Evolutionary conservation across 192 early-diverging fungal genomes (phyloP).

Genomic region (Backusella morwellensis): DNA sequence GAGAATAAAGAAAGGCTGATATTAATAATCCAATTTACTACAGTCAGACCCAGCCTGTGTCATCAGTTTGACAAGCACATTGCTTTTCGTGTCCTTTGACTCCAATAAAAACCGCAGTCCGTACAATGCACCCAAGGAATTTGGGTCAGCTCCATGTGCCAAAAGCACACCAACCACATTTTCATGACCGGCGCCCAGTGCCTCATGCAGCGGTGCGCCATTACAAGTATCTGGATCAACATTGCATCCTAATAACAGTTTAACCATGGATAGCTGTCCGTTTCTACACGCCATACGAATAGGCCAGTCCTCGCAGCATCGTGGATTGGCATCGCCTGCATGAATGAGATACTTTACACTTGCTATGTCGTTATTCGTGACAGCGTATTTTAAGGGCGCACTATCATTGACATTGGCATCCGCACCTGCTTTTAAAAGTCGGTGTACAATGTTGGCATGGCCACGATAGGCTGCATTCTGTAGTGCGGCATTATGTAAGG

Average conservation of each 20-base stretch:
- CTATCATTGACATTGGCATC: constrained; percentile 15
- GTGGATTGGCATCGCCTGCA: constrained; percentile 5
- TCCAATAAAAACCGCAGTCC: not conserved
- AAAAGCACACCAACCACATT: not conserved
- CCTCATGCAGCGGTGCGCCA: constrained; percentile 17
- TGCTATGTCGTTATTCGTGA: not conserved
- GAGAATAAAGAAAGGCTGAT: not conserved
- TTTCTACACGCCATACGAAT: constrained; percentile 5
- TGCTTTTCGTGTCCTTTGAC: not conserved
- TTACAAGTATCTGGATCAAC: not conserved
- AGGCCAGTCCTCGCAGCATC: constrained; percentile 10
- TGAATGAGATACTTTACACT: not conserved
- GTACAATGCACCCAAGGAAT: not conserved
- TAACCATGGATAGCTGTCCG: not conserved
- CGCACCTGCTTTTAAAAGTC: constrained; percentile 21
- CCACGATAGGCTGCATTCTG: constrained; percentile 24
- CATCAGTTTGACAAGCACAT: not conserved
- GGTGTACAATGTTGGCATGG: not conserved
- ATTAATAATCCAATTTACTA: not conserved
- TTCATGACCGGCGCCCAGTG: not conserved
- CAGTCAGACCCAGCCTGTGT: not conserved
- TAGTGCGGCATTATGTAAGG: constrained; percentile 27
- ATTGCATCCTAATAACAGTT: not conserved
- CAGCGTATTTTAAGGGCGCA: not conserved
- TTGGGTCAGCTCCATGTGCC: constrained; percentile 6